Base-by-base conservation (phyloP, 2,329 filamentous ascomycete genomes). In the Akanthomyces lecanii region DNA sequence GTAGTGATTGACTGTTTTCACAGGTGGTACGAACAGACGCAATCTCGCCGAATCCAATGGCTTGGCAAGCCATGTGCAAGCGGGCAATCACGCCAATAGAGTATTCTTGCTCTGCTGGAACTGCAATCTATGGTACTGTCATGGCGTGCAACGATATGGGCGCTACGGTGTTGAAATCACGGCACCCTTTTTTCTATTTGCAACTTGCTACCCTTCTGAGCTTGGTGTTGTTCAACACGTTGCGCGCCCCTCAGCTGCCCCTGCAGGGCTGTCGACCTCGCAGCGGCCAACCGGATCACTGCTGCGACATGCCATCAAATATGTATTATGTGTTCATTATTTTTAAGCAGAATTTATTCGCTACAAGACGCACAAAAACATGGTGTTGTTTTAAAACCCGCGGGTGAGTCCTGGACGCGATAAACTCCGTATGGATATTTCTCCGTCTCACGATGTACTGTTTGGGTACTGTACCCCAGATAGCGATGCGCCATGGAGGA, bases 381-480 rank as follows among this genome's bases (percentile, higher is more conserved):
- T 7, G 33, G 10, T 11, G 33, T 5, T 21, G 4, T 16, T 28
- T 50, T 30, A 12, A n/a, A 12, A 11, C 25, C 12, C 3, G 23
- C 4, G 4, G 25, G 12, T 16, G 14, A 40, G 38, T 10, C 33
- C 28, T 11, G 33, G 33, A 7, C 33, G 33, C 8, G 38, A 16
- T 40, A 11, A 40, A 4, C 14, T 50, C 11, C 16, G 23, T 50
- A 30, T 6, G 28, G 28, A 30, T 30, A 5, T 53, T 21, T 2
- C 50, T 4, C 7, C 25, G 21, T 28, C 33, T 36, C 33, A 36
- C 28, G 28, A 55, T 2, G 5, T 16, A 8, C 12, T 42, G 12
- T n/a, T 42, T 55, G 52, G 52, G 52, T 55, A 55, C 52, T 42
- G 52, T 55, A 55, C 38, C 52, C 52, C 45, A 30, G 40, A 11